Base-by-base conservation (phyloP, 805 yeast genomes). In the Saccharomycopsis guyanensis region DNA sequence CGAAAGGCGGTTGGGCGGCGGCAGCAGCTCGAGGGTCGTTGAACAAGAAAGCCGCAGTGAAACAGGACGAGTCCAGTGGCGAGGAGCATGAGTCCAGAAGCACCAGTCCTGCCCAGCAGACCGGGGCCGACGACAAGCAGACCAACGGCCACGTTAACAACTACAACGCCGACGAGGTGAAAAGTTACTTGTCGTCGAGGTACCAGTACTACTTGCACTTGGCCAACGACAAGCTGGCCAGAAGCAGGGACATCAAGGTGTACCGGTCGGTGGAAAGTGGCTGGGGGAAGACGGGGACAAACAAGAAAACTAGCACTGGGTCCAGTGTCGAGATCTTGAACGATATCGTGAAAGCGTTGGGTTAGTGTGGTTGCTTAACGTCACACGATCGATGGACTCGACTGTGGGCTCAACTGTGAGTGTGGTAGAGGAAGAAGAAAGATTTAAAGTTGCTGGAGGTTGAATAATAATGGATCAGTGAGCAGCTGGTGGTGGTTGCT, bases 211-310 rank as follows among this genome's bases (percentile, higher is more conserved):
- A 45, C 23, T 20, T 23, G 19, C 29, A 24, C 25, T 22, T 22
- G 3, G 48, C 52, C 6, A 39, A 34, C 19, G 49, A 40, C 22
- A 29, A 41, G 25, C 37, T 33, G 37, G 37, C 20, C 7, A 42
- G 37, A 24, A 3, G 25, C 22, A 43, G 43, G 15, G 23, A 38
- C 10, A 37, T 48, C 23, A 36, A 25, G 35, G 38, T 48, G 8
- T 48, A 45, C 36, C 45, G 45, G 29, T 34, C 52, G n/a, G 35
- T 23, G 27, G 52, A 48, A 24, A 27, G 41, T 24, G 49, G 52
- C 13, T 48, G 52, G 52, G 48, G 48, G n/a, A 48, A 38, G 19
- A 35, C 39, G 6, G 24, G 40, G 2, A 37, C 16, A 7, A 41
- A 41, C 18, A 44, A 40, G 19, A 38, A 40, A 8, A 23, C 42